Evolutionary conservation across 192 early-diverging fungal genomes (phyloP).

Genomic region (Mortierella hygrophila): DNA sequence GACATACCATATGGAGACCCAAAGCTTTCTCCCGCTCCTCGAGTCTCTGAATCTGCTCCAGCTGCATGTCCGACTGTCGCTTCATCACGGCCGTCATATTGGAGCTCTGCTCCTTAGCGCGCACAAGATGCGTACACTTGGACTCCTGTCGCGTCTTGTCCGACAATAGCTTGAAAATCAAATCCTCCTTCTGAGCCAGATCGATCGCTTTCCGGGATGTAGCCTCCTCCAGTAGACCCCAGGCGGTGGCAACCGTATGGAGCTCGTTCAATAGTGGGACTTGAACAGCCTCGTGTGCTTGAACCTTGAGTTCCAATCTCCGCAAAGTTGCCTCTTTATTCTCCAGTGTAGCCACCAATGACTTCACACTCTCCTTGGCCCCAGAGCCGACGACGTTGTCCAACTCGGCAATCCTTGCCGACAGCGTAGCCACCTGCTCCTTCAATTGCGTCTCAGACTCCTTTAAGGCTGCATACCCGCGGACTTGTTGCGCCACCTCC

Average conservation of each 20-base stretch:
- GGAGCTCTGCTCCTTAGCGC: constrained; percentile 75
- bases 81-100: constrained; percentile 78
- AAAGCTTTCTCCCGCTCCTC: constrained; percentile 86
- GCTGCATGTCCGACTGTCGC: constrained; percentile 83
- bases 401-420: constrained; percentile 37
- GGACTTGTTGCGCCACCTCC: constrained; percentile 21
- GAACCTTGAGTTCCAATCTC: constrained; percentile 68
- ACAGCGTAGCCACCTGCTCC: constrained; percentile 59
- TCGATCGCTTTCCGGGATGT: constrained; percentile 84
- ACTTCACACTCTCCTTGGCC: constrained; percentile 44
- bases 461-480: constrained; percentile 10
- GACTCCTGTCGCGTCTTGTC: constrained; percentile 91
- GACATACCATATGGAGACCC: constrained; percentile 73
- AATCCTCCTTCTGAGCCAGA: constrained; percentile 82
- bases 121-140: constrained; percentile 80
- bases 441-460: constrained; percentile 57
- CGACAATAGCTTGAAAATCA: constrained; percentile 79
- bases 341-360: constrained; percentile 39
- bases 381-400: constrained; percentile 44
- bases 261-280: constrained; percentile 71
- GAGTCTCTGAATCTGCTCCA: constrained; percentile 83
- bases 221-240: constrained; percentile 88
- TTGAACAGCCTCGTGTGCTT: constrained; percentile 59
- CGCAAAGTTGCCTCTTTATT: constrained; percentile 65
- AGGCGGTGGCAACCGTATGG: constrained; percentile 74